phyloP scores from a whole-genome alignment of 2,329 filamentous ascomycete species.

The Meredithiella fracta region DNA sequence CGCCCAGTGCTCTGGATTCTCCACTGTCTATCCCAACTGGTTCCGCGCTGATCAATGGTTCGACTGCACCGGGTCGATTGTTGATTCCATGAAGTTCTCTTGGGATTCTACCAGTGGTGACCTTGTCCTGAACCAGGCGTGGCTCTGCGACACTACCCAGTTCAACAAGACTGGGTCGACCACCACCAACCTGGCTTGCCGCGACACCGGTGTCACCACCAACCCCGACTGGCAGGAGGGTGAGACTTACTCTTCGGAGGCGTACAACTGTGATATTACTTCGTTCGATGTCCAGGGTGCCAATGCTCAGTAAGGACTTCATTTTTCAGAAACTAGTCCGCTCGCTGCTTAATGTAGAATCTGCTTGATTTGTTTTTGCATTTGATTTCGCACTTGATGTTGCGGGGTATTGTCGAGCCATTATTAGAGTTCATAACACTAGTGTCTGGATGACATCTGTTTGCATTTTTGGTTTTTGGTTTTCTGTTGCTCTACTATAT shows the following conservation, averaged over 20 bases:
- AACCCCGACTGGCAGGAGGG: constrained; percentile 22
- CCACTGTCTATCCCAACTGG: constrained; percentile 29
- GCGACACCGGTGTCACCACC: constrained; percentile 8
- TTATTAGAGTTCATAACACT: too few species aligned
- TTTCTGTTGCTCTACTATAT: too few species aligned
- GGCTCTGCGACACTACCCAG: constrained; percentile 24
- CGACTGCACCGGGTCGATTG: constrained; percentile 23
- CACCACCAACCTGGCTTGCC: not conserved
- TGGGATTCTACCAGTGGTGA: constrained; percentile 24
- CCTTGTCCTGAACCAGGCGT: constrained; percentile 32
- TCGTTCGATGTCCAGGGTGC: not conserved
- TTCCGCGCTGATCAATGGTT: constrained; percentile 33
- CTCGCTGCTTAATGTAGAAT: not conserved
- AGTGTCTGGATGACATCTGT: too few species aligned
- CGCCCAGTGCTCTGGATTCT: constrained; percentile 25
- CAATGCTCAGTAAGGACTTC: not conserved
- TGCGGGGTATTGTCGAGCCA: not conserved
- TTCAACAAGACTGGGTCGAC: constrained; percentile 4
- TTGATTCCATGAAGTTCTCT: constrained; percentile 25
- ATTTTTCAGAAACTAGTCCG: not conserved
- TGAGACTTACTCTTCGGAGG: constrained; percentile 21
- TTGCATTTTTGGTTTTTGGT: too few species aligned
- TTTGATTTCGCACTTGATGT: too few species aligned
- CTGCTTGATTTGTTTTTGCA: too few species aligned
- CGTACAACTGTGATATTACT: constrained; percentile 17